A percentile compares a stretch with the other conserved stretches of the same genome.
These are phyloP conservation scores for Euphrasia confusa DNA, from an alignment of 257 asterid species.

Conservation along the genomic window DNA sequence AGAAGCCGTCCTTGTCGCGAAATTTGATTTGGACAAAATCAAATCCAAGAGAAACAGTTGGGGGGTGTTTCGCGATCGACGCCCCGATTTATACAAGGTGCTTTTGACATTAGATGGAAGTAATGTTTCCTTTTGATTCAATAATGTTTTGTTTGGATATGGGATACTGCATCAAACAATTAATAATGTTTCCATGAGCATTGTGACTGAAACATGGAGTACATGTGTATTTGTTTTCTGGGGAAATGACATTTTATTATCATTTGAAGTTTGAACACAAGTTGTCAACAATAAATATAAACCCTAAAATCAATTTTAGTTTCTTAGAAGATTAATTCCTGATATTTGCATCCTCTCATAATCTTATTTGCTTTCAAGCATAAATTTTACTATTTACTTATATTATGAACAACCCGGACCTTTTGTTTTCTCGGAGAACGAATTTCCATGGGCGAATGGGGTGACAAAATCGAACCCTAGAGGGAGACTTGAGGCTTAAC, in stretches of 20 bases:
- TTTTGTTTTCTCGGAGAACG: neutral
- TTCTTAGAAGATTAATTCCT: too few species aligned
- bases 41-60: conserved; percentile 76
- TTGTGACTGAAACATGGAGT: neutral
- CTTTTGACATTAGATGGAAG: conserved; percentile 81
- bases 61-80: conserved; percentile 93
- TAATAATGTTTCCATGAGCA: neutral
- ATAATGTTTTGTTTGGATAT: neutral
- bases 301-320: too few species aligned
- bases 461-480: neutral
- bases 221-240: neutral
- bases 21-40: conserved; percentile 73
- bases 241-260: conserved; percentile 11
- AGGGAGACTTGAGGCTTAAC: neutral
- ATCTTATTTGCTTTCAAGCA: conserved; percentile 25
- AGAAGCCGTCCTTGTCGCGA: conserved; percentile 75
- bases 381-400: conserved; percentile 16
- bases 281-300: too few species aligned
- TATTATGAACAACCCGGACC: conserved; percentile 2
- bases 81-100: conserved; percentile 95
- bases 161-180: neutral
- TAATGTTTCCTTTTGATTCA: conserved; percentile 40
- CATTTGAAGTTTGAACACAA: neutral
- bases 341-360: neutral
- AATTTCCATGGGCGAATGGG: neutral